phyloP scores from a whole-genome alignment of 2,329 filamentous ascomycete genomes.

The Clonostachys rosea region DNA sequence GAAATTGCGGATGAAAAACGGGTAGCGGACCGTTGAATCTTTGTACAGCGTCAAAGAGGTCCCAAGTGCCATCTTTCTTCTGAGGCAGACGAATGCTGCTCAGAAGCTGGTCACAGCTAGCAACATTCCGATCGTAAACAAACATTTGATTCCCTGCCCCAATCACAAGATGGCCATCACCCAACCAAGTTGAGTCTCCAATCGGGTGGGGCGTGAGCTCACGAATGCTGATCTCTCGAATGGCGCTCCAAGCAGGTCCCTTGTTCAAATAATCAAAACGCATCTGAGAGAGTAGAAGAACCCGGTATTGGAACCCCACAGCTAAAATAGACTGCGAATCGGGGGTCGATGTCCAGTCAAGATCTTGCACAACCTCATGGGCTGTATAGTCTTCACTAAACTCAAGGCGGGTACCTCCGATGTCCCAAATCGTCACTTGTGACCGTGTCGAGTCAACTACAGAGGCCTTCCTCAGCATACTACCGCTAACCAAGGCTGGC shows the following conservation, averaged over 20 bases:
- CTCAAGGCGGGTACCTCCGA: constrained; percentile 74
- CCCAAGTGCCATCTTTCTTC: constrained; percentile 46
- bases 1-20: constrained; percentile 86
- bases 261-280: constrained; percentile 89
- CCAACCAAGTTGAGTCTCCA: constrained; percentile 88
- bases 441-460: constrained; percentile 71
- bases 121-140: constrained; percentile 73
- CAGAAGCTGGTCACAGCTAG: constrained; percentile 55
- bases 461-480: constrained; percentile 81
- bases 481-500: constrained; percentile 77
- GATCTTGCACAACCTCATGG: constrained; percentile 73
- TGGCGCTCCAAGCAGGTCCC: constrained; percentile 82
- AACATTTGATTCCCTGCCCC: constrained; percentile 91
- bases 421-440: constrained; percentile 86
- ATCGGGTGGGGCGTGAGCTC: constrained; percentile 86
- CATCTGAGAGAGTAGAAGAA: constrained; percentile 79
- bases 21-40: constrained; percentile 83
- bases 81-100: constrained; percentile 43
- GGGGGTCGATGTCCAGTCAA: constrained; percentile 92
- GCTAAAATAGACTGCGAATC: constrained; percentile 85
- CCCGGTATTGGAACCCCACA: constrained; percentile 85
- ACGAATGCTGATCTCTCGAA: constrained; percentile 76
- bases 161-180: constrained; percentile 78
- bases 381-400: constrained; percentile 71
- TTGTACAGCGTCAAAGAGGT: constrained; percentile 78